Percentiles rank a stretch among this genome's conserved stretches.
Evolutionary conservation across 441 rosid genomes (phyloP).

Genomic region (Bruguiera hainesii): DNA sequence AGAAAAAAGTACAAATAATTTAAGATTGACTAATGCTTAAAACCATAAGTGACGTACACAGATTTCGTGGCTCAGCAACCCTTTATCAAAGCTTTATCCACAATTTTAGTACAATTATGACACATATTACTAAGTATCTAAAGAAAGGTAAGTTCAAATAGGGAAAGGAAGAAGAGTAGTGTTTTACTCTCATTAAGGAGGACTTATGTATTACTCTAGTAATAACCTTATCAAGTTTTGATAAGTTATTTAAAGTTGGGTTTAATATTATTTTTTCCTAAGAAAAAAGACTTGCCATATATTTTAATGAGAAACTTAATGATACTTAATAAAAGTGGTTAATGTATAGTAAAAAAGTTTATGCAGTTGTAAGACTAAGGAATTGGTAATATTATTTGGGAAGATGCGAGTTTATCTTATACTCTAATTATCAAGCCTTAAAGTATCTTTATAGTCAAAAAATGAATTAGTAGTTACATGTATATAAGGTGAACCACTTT

Average conservation of each 20-base stretch:
- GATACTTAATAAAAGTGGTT: neutral
- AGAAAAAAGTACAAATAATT: neutral
- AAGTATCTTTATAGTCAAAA: neutral
- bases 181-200: neutral
- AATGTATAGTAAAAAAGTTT: neutral
- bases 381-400: neutral
- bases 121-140: neutral
- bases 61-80: neutral
- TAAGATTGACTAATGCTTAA: neutral
- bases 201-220: neutral
- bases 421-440: neutral
- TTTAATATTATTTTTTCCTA: neutral
- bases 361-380: neutral
- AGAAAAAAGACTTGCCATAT: neutral
- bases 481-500: neutral
- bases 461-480: neutral
- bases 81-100: neutral
- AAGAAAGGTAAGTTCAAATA: neutral
- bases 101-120: neutral
- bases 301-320: neutral
- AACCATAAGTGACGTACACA: neutral
- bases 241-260: neutral
- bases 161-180: neutral
- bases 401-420: neutral
- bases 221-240: neutral